Conservation (phyloP, 805 yeast genomes). For the Torulaspora delbrueckii region DNA sequence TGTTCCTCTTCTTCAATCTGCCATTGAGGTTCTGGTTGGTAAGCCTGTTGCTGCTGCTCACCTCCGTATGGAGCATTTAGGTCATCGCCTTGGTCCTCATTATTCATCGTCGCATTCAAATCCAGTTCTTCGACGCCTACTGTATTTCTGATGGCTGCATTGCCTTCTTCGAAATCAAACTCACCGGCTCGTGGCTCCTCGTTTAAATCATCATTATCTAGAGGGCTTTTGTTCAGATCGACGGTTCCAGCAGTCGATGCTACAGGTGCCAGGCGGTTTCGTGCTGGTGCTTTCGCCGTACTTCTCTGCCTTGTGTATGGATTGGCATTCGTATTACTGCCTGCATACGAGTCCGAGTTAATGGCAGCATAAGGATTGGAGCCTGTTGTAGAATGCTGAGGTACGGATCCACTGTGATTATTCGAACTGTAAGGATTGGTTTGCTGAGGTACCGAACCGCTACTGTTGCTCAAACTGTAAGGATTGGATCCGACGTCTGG, state of each 20-base stretch:
- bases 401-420: neutral
- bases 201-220: slow-evolving; percentile 10
- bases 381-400: neutral
- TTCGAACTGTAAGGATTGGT: neutral
- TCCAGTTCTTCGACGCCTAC: slow-evolving; percentile 33
- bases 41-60: slow-evolving; percentile 21
- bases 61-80: slow-evolving; percentile 28
- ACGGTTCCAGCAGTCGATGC: slow-evolving; percentile 10
- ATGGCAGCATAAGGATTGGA: slow-evolving; percentile 11
- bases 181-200: slow-evolving; percentile 14
- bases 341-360: slow-evolving; percentile 7
- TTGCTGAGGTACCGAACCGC: neutral
- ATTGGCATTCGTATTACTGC: slow-evolving; percentile 2
- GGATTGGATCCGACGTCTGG: neutral
- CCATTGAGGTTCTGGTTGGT: slow-evolving; percentile 28
- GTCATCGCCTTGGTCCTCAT: slow-evolving; percentile 26
- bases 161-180: slow-evolving; percentile 25
- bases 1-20: slow-evolving; percentile 22
- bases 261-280: neutral
- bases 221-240: slow-evolving; percentile 8
- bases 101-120: slow-evolving; percentile 26
- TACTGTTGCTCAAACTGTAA: neutral
- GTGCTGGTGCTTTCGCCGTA: slow-evolving; percentile 2
- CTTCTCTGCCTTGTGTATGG: slow-evolving; percentile 12
- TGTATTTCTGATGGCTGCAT: slow-evolving; percentile 9